Conservation (phyloP, 2,329 filamentous ascomycete species). For the Boeremia exigua region DNA sequence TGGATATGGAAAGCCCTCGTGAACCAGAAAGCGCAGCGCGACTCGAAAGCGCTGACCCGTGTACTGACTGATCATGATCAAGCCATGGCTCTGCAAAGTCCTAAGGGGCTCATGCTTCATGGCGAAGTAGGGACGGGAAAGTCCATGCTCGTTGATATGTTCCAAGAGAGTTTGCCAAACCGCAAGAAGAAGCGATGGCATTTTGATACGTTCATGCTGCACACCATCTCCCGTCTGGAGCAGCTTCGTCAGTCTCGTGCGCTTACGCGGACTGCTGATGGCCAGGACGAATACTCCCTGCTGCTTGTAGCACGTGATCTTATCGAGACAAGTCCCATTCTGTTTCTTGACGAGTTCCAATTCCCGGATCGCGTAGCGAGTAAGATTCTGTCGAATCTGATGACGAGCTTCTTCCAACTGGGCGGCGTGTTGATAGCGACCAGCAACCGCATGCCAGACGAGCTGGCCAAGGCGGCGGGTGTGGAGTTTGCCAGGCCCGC, state of each 20-base stretch:
- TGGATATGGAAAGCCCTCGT: slow-evolving; percentile 64
- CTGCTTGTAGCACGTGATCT: slow-evolving; percentile 78
- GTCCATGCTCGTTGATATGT: slow-evolving; percentile 81
- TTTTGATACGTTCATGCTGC: slow-evolving; percentile 86
- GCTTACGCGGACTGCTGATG: slow-evolving; percentile 18
- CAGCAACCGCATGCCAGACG: slow-evolving; percentile 84
- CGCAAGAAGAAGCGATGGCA: slow-evolving; percentile 77
- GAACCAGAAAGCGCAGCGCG: slow-evolving; percentile 59
- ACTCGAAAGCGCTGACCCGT: slow-evolving; percentile 67
- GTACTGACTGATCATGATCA: slow-evolving; percentile 74
- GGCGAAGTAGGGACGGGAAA: slow-evolving; percentile 86
- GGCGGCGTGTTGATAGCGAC: slow-evolving; percentile 81
- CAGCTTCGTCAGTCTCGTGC: slow-evolving; percentile 58
- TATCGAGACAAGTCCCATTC: slow-evolving; percentile 73
- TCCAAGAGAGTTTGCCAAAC: slow-evolving; percentile 79
- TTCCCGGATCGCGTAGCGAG: slow-evolving; percentile 78
- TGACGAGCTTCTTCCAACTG: slow-evolving; percentile 81
- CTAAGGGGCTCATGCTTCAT: slow-evolving; percentile 76
- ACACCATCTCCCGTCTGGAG: slow-evolving; percentile 75
- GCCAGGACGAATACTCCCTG: slow-evolving; percentile 68
- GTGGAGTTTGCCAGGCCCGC: slow-evolving; percentile 68
- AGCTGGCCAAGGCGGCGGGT: slow-evolving; percentile 76
- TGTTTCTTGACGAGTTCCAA: slow-evolving; percentile 86
- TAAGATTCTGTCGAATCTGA: slow-evolving; percentile 79
- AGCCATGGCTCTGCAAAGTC: slow-evolving; percentile 74